phyloP scores from a whole-genome alignment of 1,139 yeast species.

The Neolecta irregularis region DNA sequence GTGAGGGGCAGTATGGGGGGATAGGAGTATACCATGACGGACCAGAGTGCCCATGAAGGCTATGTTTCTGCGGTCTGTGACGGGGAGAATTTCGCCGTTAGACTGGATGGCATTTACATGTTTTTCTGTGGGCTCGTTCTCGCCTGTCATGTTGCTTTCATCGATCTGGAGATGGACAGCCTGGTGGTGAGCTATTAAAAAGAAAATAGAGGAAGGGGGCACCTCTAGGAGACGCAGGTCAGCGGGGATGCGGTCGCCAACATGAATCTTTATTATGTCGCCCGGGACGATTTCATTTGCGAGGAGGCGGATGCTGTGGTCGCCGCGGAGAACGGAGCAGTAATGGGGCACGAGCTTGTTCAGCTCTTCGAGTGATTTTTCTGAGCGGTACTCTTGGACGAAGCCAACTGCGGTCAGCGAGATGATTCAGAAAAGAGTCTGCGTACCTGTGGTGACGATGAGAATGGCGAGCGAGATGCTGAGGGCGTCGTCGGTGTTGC shows the following conservation, averaged over 20 bases:
- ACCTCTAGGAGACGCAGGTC: constrained; percentile 62
- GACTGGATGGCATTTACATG: constrained; percentile 28
- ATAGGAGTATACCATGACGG: constrained; percentile 44
- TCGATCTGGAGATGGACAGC: constrained; percentile 70
- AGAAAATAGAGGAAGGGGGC: not conserved
- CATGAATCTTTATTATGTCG: constrained; percentile 70
- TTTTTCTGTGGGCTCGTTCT: constrained; percentile 71
- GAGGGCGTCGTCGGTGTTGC: constrained; percentile 83
- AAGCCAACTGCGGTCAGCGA: constrained; percentile 48
- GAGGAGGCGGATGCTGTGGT: constrained; percentile 51
- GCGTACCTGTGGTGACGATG: too few species aligned
- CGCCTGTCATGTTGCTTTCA: constrained; percentile 90
- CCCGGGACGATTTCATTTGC: constrained; percentile 89
- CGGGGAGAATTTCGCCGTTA: constrained; percentile 28
- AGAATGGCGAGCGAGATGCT: constrained; percentile 26
- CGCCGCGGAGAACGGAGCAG: constrained; percentile 74
- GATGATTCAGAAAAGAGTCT: too few species aligned
- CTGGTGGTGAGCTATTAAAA: not conserved
- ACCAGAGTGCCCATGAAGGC: constrained; percentile 95
- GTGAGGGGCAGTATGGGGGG: not conserved
- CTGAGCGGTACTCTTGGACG: constrained; percentile 89
- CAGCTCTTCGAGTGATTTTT: constrained; percentile 79
- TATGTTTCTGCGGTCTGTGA: constrained; percentile 54
- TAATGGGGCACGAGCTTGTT: constrained; percentile 86
- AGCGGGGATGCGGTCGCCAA: constrained; percentile 93